Percentiles rank a stretch among this genome's conserved stretches.
These are phyloP conservation scores for Sporothrix brasiliensis DNA, from an alignment of 2,329 filamentous ascomycete species.

Conservation along the genomic window DNA sequence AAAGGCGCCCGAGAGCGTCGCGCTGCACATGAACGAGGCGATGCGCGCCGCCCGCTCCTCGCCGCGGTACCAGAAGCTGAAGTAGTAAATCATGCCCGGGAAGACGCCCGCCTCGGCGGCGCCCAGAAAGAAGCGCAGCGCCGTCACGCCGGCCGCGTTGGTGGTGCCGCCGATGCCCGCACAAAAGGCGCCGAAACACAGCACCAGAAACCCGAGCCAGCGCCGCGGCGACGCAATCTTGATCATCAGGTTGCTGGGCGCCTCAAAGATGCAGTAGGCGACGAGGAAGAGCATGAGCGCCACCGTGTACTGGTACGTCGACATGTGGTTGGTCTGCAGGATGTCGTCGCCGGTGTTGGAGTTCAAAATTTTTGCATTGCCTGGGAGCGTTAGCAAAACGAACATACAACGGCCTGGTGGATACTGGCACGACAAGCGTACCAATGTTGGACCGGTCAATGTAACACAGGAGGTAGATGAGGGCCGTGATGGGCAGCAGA, in stretches of 20 bases:
- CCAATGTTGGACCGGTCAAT: slow-evolving; percentile 71
- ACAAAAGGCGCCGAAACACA: slow-evolving; percentile 68
- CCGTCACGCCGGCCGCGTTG: slow-evolving; percentile 64
- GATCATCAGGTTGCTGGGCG: slow-evolving; percentile 67
- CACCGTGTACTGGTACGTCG: slow-evolving; percentile 61
- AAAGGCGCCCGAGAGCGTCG: slow-evolving; percentile 71
- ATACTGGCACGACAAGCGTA: slow-evolving; percentile 24
- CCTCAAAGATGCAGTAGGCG: slow-evolving; percentile 63
- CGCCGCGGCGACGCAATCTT: slow-evolving; percentile 65
- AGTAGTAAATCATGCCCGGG: slow-evolving; percentile 54
- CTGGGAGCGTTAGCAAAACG: slow-evolving; percentile 29
- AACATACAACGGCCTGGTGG: no score
- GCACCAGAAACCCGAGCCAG: slow-evolving; percentile 68
- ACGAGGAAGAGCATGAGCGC: slow-evolving; percentile 64
- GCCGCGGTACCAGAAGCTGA: slow-evolving; percentile 74
- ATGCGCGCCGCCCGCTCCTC: slow-evolving; percentile 71
- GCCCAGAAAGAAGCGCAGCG: slow-evolving; percentile 68
- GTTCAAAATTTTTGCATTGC: slow-evolving; percentile 68
- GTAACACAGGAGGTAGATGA: slow-evolving; percentile 68
- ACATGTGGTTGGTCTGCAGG: slow-evolving; percentile 63
- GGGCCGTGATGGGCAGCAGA: slow-evolving; percentile 64
- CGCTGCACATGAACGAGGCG: slow-evolving; percentile 70
- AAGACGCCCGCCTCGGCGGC: slow-evolving; percentile 58
- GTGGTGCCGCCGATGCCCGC: slow-evolving; percentile 67
- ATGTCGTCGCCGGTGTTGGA: slow-evolving; percentile 62